Evolutionary conservation across 208 protist species (phyloP).

Genomic region (Leishmania braziliensis): DNA sequence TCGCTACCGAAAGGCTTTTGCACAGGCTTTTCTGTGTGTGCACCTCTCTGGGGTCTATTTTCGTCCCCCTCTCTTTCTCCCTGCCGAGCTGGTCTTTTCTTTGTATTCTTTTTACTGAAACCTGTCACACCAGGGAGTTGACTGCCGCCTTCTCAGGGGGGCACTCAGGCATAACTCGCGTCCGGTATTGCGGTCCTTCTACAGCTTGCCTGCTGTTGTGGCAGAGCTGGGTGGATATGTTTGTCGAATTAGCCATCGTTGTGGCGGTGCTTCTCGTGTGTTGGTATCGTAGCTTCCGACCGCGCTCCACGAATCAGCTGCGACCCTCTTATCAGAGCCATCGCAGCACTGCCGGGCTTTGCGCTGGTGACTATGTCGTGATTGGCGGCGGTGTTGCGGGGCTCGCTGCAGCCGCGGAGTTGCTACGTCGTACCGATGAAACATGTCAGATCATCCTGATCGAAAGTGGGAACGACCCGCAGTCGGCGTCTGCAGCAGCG

Average conservation of each 20-base stretch:
- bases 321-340: conserved; percentile 28
- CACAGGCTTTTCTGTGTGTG: background rate
- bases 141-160: background rate
- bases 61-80: background rate
- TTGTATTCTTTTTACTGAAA: no score
- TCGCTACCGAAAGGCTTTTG: background rate
- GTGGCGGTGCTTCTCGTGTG: conserved; percentile 20
- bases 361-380: conserved; percentile 69
- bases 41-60: background rate
- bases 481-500: conserved; percentile 6
- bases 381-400: conserved; percentile 80
- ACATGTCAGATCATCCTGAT: conserved; percentile 48
- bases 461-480: conserved; percentile 50
- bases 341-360: background rate
- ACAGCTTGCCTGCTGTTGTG: background rate
- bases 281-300: conserved; percentile 46
- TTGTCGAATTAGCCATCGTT: conserved; percentile 19
- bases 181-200: background rate
- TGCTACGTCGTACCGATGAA: conserved; percentile 34
- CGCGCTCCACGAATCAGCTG: conserved; percentile 35
- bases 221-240: conserved; percentile 6
- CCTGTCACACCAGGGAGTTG: background rate
- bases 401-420: conserved; percentile 45
- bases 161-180: background rate
- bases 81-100: background rate